These are phyloP conservation scores for Syncephalis fuscata DNA, from an alignment of 371 early-diverging fungal species.

Conservation along the genomic window DNA sequence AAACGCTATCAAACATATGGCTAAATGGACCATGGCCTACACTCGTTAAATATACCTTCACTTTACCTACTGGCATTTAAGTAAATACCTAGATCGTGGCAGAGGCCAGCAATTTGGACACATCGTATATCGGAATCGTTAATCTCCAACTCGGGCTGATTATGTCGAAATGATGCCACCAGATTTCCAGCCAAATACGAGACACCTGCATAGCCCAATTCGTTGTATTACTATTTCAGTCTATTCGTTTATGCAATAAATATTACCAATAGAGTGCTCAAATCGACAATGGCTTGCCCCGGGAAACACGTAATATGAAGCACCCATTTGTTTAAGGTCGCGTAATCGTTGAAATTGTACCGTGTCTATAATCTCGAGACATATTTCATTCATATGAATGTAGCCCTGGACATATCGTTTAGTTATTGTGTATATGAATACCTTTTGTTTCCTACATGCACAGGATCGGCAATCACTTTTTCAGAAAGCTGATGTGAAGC, in stretches of 20 bases:
- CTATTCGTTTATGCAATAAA: too few species aligned
- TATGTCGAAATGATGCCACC: slow-evolving; percentile 41
- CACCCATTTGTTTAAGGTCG: slow-evolving; percentile 77
- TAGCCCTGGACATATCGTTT: too few species aligned
- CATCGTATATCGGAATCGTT: slow-evolving; percentile 61
- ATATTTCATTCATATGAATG: slow-evolving; percentile 47
- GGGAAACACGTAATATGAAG: slow-evolving; percentile 82
- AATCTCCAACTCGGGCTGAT: slow-evolving; percentile 73
- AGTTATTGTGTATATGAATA: too few species aligned
- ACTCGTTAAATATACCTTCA: background rate
- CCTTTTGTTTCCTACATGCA: too few species aligned
- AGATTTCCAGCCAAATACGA: slow-evolving; percentile 65
- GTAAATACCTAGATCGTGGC: slow-evolving; percentile 75
- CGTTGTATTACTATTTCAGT: background rate
- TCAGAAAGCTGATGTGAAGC: too few species aligned
- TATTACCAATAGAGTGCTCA: slow-evolving; percentile 69
- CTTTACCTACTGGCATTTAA: background rate
- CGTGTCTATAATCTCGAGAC: slow-evolving; percentile 75
- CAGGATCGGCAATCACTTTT: too few species aligned
- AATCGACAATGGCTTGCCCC: slow-evolving; percentile 86
- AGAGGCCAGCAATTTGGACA: slow-evolving; percentile 81
- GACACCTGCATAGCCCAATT: slow-evolving; percentile 26
- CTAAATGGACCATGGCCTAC: slow-evolving; percentile 85
- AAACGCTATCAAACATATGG: slow-evolving; percentile 81
- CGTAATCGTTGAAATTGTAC: slow-evolving; percentile 83